Evolutionary conservation across 2,329 filamentous ascomycete species (phyloP).

Genomic region (Trichophyton equinum): DNA sequence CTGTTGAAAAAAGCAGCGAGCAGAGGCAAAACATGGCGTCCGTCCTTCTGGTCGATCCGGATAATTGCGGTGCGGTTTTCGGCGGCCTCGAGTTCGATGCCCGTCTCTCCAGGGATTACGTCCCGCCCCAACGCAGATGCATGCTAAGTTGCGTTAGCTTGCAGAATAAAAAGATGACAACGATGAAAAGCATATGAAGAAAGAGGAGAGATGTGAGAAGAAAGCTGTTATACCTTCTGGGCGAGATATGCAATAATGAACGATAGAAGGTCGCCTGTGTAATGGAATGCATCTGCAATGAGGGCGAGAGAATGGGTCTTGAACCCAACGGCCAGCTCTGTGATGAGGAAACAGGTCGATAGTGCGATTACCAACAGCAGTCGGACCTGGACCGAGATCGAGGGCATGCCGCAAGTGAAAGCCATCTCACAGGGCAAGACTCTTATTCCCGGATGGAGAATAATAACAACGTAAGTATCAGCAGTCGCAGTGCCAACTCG

Average conservation of each 20-base stretch:
- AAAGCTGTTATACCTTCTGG: slow-evolving; percentile 7
- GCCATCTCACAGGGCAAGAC: background rate
- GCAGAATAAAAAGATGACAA: background rate
- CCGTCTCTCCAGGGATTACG: background rate
- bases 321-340: slow-evolving; percentile 44
- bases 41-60: background rate
- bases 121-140: background rate
- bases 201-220: background rate
- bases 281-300: slow-evolving; percentile 67
- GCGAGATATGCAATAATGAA: slow-evolving; percentile 12
- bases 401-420: background rate
- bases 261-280: slow-evolving; percentile 38
- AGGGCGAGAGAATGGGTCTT: slow-evolving; percentile 59
- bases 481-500: background rate
- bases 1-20: slow-evolving; percentile 57
- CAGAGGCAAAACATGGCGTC: slow-evolving; percentile 6
- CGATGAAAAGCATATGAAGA: background rate
- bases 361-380: slow-evolving; percentile 12
- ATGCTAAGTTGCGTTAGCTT: background rate
- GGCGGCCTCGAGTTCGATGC: background rate
- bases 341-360: slow-evolving; percentile 9
- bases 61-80: slow-evolving; percentile 3
- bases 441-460: background rate
- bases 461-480: background rate
- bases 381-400: slow-evolving; percentile 8